Base-by-base conservation (phyloP, 2,329 filamentous ascomycete species). In the Chaetomium sp. region DNA sequence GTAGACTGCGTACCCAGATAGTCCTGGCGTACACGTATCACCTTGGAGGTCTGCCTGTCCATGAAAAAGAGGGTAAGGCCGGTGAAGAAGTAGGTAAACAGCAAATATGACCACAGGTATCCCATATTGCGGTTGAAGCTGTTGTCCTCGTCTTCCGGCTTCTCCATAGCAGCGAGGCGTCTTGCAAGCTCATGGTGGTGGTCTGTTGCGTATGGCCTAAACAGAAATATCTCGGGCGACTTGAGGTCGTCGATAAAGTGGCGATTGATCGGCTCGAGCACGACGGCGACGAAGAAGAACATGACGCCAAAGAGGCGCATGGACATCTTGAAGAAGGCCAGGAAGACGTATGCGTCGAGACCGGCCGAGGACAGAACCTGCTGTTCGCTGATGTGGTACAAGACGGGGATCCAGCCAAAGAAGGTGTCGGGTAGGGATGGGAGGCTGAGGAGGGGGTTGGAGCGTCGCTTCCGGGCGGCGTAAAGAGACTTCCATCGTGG, bases 261-360 rank as follows among this genome's bases (percentile, higher is more conserved):
- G 64, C 85, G 83, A 74, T 98, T 96, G 65, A 99, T 90, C 0
- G 95, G 96, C 68, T 90, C 89, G 69, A 99, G 89, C 4, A 99
- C 85, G 19, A 85, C 82, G 42, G 90, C 81, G 31, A 93, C 90
- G 73, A 98, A 92, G 76, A 97, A 87, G 63, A 95, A 85, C 72
- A 96, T 90, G 59, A 90, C 80, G 19, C 85, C 80, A 58, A 98
- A 88, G 70, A 97, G 90, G 67, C 90, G 91, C 69, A 93, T 91
- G 13, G 94, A 90, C 87, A 98, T 95, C 75, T 93, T 96, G 83
- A 97, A 98, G 78, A 99, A 99, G 19, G 90, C 86, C 16, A 99
- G 83, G 74, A 99, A 97, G 69, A 97, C 95, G 78, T 92, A 99
- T 58, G 95, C 95, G 80, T 99, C 95, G 57, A 99, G 84, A 0